These are phyloP conservation scores for Pseudogymnoascus sp. DNA, from an alignment of 2,329 filamentous ascomycete species.

Conservation along the genomic window DNA sequence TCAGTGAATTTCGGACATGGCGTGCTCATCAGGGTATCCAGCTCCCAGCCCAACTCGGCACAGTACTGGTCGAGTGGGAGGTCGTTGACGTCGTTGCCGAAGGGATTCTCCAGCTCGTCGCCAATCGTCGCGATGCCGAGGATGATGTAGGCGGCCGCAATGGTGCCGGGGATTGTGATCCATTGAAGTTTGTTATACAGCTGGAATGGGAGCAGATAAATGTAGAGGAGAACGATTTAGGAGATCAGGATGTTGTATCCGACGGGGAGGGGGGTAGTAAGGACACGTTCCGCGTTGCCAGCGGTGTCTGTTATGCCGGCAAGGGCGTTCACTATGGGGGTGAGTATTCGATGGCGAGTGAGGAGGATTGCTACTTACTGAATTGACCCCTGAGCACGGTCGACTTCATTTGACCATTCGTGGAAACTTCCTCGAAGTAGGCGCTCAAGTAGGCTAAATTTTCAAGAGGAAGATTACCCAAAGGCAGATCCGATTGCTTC, in stretches of 20 bases:
- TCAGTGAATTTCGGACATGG: conserved; percentile 18
- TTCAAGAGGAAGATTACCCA: conserved; percentile 78
- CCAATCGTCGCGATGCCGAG: conserved; percentile 69
- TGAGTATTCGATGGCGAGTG: conserved; percentile 34
- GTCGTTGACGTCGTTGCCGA: conserved; percentile 77
- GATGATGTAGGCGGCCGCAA: conserved; percentile 72
- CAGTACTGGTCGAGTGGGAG: conserved; percentile 70
- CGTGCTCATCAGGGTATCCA: conserved; percentile 53
- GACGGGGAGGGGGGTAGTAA: conserved; percentile 73
- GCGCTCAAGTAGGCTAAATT: conserved; percentile 63
- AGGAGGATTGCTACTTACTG: conserved; percentile 14
- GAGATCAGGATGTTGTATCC: conserved; percentile 79
- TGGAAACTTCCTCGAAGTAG: conserved; percentile 19
- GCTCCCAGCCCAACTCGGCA: conserved; percentile 62
- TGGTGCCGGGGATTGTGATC: conserved; percentile 70
- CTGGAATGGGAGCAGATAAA: conserved; percentile 75
- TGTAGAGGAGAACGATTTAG: conserved; percentile 81
- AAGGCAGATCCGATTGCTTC: conserved; percentile 62
- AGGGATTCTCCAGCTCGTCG: conserved; percentile 77
- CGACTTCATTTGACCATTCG: conserved; percentile 30
- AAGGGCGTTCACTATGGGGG: conserved; percentile 32
- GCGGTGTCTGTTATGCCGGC: conserved; percentile 63
- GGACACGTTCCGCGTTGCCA: conserved; percentile 65
- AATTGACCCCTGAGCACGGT: conserved; percentile 24
- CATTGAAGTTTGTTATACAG: conserved; percentile 56